Conservation (phyloP, 2,329 filamentous ascomycete genomes). For the Endoconidiophora polonica region DNA sequence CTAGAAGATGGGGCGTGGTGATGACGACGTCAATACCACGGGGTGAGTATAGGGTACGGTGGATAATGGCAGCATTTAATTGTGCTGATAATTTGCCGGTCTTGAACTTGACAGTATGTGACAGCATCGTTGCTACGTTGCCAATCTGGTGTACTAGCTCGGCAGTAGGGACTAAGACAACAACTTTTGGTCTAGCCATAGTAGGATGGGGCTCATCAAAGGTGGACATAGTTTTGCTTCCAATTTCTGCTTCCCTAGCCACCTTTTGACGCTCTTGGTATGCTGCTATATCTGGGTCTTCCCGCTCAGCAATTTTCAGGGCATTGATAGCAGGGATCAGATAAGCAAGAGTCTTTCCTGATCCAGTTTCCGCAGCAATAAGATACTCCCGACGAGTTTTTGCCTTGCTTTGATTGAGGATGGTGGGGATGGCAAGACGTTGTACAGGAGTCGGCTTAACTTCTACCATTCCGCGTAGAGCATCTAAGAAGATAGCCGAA, state of each 20-base stretch:
- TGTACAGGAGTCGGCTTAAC: conserved; percentile 79
- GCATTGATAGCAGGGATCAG: conserved; percentile 71
- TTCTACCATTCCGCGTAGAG: conserved; percentile 56
- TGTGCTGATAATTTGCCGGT: conserved; percentile 67
- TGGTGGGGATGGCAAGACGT: conserved; percentile 66
- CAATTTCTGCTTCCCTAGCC: conserved; percentile 38
- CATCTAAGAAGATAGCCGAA: conserved; percentile 54
- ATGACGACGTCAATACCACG: conserved; percentile 73
- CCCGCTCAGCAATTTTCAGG: conserved; percentile 57
- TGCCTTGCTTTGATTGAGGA: conserved; percentile 41
- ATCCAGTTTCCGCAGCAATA: conserved; percentile 88
- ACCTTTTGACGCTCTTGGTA: conserved; percentile 38
- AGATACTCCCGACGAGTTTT: conserved; percentile 42
- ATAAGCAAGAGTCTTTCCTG: conserved; percentile 91
- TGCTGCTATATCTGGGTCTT: conserved; percentile 40
- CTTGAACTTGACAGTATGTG: conserved; percentile 76
- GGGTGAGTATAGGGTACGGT: conserved; percentile 66
- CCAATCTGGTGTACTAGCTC: conserved; percentile 85
- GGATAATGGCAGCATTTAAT: conserved; percentile 61
- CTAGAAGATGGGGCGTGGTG: conserved; percentile 74
- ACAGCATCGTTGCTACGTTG: conserved; percentile 60
- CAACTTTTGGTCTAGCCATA: conserved; percentile 61
- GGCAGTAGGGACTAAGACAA: conserved; percentile 81
- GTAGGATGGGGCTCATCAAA: conserved; percentile 55
- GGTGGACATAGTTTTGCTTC: conserved; percentile 26